Base-by-base conservation (phyloP, 176 grass and related monocot species). In the Dendrocalamus sinicus region DNA sequence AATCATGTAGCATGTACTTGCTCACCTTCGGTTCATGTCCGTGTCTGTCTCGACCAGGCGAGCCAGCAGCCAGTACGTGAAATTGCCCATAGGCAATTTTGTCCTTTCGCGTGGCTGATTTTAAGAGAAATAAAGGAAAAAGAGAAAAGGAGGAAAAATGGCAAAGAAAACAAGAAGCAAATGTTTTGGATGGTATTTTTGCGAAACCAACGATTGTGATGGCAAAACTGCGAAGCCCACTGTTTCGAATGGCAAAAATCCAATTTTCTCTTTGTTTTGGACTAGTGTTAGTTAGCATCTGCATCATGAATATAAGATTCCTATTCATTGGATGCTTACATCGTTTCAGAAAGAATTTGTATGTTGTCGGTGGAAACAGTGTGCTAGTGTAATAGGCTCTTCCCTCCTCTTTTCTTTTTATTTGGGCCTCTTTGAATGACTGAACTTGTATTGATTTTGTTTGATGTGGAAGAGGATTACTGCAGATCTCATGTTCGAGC, bases 331-430 rank as follows among this genome's bases (percentile, higher is more conserved):
- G 73, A 4, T 8, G 59, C 76, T 75, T 32, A 5, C 19, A 22
- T 41, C 15, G 46, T 84, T 19, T 24, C 62, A 61, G 43, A 70
- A 70, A 76, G 14, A 48, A 37, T 62, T 50, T 75, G 4, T 75
- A 59, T 81, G 28, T 16, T 48, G 61, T 63, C 30, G 20, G 15
- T 70, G 46, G 37, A 46, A 46, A 52, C 57, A 61, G 52, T 73
- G 57, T 47, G 24, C 22, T 9, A 17, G 43, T 59, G 20, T 35
- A 86, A 58, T 66, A 20, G 28, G 43, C 32, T 43, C 53, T 71
- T 64, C 35, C 72, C 17, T 43, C 13, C 20, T 2, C 50, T 23
- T 22, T 48, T 9, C 17, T 16, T 32, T 55, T 28, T 1, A 45
- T 45, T 70, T 46, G 23, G 4, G 17, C 30, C 47, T 13, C 5